A percentile compares a stretch with the other conserved stretches of the same genome.
These are phyloP conservation scores for Aspergillus kassunensis DNA, from an alignment of 495 filamentous ascomycete genomes.

Conservation along the genomic window DNA sequence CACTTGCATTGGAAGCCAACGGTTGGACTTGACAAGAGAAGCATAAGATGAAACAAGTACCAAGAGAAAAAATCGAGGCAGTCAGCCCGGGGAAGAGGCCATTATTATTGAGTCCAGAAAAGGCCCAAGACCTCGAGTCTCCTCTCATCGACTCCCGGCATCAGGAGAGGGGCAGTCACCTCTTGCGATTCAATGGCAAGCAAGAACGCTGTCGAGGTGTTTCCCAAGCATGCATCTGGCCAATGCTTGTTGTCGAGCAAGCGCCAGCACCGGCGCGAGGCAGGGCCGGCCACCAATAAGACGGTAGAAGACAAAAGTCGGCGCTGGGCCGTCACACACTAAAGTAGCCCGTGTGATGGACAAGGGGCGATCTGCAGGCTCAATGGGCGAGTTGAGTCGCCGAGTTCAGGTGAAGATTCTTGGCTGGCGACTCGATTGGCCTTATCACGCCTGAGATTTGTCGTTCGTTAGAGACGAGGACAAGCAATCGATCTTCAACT, in stretches of 20 bases:
- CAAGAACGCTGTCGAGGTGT: constrained; percentile 24
- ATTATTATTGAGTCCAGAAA: constrained; percentile 17
- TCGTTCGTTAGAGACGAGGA: neutral
- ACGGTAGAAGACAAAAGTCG: constrained; percentile 15
- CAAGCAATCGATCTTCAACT: neutral
- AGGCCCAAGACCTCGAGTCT: constrained; percentile 8
- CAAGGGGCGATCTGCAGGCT: constrained; percentile 33
- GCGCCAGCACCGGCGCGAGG: constrained; percentile 31
- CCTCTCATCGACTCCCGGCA: constrained; percentile 21
- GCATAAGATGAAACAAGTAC: constrained; percentile 17
- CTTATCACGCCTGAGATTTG: neutral
- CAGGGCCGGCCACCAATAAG: constrained; percentile 35
- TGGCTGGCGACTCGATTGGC: neutral
- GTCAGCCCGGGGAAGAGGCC: constrained; percentile 13
- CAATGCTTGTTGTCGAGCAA: constrained; percentile 38
- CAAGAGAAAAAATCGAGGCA: constrained; percentile 11
- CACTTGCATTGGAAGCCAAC: constrained; percentile 26
- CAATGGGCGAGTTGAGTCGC: neutral
- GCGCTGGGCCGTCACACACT: constrained; percentile 40
- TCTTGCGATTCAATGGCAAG: constrained; percentile 21
- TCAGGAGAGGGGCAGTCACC: constrained; percentile 33
- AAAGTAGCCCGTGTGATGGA: constrained; percentile 33
- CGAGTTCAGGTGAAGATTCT: neutral
- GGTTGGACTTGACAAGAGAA: constrained; percentile 14
- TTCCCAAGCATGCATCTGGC: constrained; percentile 38